phyloP scores from a whole-genome alignment of 495 filamentous ascomycete genomes.

The Rostrohypoxylon terebratum region DNA sequence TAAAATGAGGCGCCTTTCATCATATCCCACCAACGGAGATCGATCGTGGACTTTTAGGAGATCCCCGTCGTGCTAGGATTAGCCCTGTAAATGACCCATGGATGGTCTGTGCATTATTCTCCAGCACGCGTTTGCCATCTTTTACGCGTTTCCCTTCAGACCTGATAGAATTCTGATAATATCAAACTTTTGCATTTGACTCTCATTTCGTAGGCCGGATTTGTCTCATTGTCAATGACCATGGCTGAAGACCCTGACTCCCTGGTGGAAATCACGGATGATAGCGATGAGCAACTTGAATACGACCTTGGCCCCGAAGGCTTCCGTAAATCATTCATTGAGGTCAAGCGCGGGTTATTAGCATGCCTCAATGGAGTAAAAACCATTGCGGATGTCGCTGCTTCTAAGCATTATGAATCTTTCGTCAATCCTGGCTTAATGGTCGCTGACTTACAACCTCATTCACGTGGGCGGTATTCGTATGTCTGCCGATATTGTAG shows the following conservation, averaged over 20 bases:
- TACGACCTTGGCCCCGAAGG: background rate
- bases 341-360: background rate
- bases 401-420: constrained; percentile 5
- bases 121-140: background rate
- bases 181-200: no score
- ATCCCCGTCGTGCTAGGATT: background rate
- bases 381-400: constrained; percentile 22
- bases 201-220: background rate
- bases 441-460: constrained; percentile 65
- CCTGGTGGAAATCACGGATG: constrained; percentile 6
- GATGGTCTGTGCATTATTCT: background rate
- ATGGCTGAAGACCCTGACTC: background rate
- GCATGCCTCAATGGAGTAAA: constrained; percentile 27
- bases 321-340: background rate
- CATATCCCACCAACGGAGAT: background rate
- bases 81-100: background rate
- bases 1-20: background rate
- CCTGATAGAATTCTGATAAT: background rate
- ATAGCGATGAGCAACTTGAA: background rate
- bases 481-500: constrained; percentile 41
- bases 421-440: constrained; percentile 56
- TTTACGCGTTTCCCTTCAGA: background rate
- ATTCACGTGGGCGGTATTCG: constrained; percentile 46
- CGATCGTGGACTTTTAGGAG: background rate
- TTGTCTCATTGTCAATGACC: background rate